A percentile compares a stretch with the other conserved stretches of the same genome.
These are phyloP conservation scores for Trichoderma asperelloides DNA, from an alignment of 495 filamentous ascomycete genomes.

Conservation along the genomic window DNA sequence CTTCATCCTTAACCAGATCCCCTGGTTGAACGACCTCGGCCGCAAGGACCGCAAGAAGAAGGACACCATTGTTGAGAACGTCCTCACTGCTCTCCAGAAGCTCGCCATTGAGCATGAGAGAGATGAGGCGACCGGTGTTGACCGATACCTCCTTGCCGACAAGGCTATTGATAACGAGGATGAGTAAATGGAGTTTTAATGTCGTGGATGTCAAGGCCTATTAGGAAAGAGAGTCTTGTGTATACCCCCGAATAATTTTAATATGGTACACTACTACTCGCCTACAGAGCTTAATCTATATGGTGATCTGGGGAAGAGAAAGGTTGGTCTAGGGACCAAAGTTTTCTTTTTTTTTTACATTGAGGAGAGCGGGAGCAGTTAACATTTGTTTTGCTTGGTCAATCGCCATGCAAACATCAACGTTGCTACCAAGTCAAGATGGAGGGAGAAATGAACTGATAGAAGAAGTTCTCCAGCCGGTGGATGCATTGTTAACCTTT, in stretches of 20 bases:
- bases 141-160: slow-evolving; percentile 9
- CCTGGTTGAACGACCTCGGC: slow-evolving; percentile 65
- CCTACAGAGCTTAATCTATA: neutral
- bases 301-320: neutral
- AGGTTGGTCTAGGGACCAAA: neutral
- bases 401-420: neutral
- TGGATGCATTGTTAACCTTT: slow-evolving; percentile 8
- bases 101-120: slow-evolving; percentile 65
- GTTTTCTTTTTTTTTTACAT: neutral
- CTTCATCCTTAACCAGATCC: slow-evolving; percentile 60
- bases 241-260: neutral
- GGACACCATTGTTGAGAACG: slow-evolving; percentile 76
- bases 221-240: neutral
- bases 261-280: neutral
- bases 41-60: slow-evolving; percentile 65
- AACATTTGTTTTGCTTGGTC: neutral
- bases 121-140: neutral
- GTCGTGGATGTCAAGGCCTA: neutral
- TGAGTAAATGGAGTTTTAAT: neutral
- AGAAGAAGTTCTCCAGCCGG: neutral
- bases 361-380: neutral
- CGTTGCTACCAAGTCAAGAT: neutral
- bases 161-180: slow-evolving; percentile 8
- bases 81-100: slow-evolving; percentile 66
- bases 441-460: neutral